Base-by-base conservation (phyloP, 192 early-diverging fungal genomes). In the Phlyctochytrium arcticum region DNA sequence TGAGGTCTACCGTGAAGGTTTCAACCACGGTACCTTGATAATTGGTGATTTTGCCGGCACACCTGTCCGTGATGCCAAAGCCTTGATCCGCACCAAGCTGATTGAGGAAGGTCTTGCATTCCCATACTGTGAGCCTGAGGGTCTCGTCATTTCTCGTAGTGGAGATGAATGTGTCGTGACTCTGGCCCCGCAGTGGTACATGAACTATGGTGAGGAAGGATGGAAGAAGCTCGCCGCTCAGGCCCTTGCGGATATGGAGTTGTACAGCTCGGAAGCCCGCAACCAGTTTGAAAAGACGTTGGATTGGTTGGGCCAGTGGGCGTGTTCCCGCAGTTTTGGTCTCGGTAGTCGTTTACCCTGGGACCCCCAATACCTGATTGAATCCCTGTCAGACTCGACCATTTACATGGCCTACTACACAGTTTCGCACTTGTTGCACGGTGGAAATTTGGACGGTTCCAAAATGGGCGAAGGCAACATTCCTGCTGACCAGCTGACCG, bases 391-490 rank as follows among this genome's bases (percentile, higher is more conserved):
- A 17, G 97, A 99, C 71, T 99, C 97, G 19, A 99, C 97, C 24
- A 97, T 99, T 61, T 99, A 99, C 78, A 99, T 99, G 97, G 92
- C 97, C 31, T 99, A 98, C 84, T 99, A 99, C 83, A 97, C 97
- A 17, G 87, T 99, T 32, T 86, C 93, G 6, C 92, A 93, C 70
- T 74, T 95, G 57, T 80, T 99, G 21, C 96, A 99, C 64, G 79
- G 79, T 74, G 89, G 85, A 4, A 87, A 84, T n/a, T 77, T 97
- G 4, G 85, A 98, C 59, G 96, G 95, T 46, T 84, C 85, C 42
- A 76, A 76, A 27, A 76, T 79, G 21, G 94, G 94, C 4, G 83
- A 85, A 27, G 84, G 87, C 59, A 88, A 86, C 30, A 89, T 99
- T 60, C 64, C 70, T 19, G 69, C 89, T 6, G 90, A 89, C 21